These are phyloP conservation scores for Rosa rugosa DNA, from an alignment of 306 rosid genomes.

Conservation along the genomic window DNA sequence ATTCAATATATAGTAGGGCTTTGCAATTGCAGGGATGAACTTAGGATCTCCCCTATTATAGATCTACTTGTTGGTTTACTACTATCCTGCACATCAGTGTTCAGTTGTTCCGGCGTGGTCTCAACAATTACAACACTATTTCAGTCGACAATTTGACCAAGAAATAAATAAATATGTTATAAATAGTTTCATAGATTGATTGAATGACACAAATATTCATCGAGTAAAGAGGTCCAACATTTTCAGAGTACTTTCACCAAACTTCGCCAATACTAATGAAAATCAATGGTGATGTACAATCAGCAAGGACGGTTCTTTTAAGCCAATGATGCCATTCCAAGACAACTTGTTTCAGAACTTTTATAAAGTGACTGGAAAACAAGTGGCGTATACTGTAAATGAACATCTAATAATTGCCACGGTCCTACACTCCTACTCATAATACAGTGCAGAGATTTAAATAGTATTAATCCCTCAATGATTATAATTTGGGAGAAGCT, in stretches of 20 bases:
- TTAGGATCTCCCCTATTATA: neutral
- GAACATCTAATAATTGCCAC: slow-evolving; percentile 10
- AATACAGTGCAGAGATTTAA: slow-evolving; percentile 11
- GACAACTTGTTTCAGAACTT: slow-evolving; percentile 14
- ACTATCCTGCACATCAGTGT: neutral
- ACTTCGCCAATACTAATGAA: slow-evolving; percentile 3
- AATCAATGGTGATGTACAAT: slow-evolving; percentile 12
- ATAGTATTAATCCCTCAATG: slow-evolving; percentile 7
- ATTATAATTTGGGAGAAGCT: slow-evolving; percentile 15
- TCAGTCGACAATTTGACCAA: neutral
- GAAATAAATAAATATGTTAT: neutral
- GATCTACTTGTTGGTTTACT: neutral
- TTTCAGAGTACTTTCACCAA: neutral
- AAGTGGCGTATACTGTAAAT: slow-evolving; percentile 32
- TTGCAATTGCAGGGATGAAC: slow-evolving; percentile 1
- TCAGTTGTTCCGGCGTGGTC: neutral
- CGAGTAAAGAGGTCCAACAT: neutral
- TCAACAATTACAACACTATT: neutral
- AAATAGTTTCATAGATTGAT: neutral
- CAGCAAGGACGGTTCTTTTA: slow-evolving; percentile 7
- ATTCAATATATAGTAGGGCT: neutral
- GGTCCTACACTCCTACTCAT: slow-evolving; percentile 45
- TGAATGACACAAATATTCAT: neutral
- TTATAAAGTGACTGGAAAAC: slow-evolving; percentile 7
- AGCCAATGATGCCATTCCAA: slow-evolving; percentile 18